These are phyloP conservation scores for Boletus vinaceobasis DNA, from an alignment of 768 basidiomycete species.

Conservation along the genomic window DNA sequence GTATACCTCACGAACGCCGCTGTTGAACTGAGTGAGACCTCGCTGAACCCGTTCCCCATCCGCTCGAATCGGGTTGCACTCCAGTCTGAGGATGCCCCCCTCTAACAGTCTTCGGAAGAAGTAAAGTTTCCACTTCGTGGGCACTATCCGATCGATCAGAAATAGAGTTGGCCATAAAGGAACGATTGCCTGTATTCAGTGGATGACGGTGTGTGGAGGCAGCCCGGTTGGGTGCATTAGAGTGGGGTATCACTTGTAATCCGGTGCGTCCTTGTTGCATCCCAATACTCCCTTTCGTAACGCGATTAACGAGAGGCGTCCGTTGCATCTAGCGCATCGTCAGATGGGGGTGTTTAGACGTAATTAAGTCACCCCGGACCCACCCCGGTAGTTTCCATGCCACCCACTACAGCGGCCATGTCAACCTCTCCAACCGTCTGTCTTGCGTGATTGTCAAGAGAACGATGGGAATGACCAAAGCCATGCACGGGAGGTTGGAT, in stretches of 20 bases:
- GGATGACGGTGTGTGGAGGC: conserved; percentile 43
- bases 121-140: conserved; percentile 68
- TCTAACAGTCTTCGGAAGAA: conserved; percentile 34
- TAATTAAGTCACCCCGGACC: neutral
- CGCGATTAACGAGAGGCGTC: conserved; percentile 60
- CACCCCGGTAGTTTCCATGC: conserved; percentile 67
- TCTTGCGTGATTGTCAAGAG: conserved; percentile 19
- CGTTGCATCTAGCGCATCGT: conserved; percentile 56
- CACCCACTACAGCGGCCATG: conserved; percentile 54
- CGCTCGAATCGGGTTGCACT: conserved; percentile 27
- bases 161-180: conserved; percentile 42
- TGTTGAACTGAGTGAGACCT: conserved; percentile 24
- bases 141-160: conserved; percentile 66
- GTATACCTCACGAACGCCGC: conserved; percentile 20
- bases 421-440: conserved; percentile 33
- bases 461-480: conserved; percentile 15
- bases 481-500: conserved; percentile 16
- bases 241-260: conserved; percentile 28
- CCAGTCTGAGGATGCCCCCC: conserved; percentile 9
- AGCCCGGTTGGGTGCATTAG: conserved; percentile 18
- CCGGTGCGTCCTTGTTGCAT: conserved; percentile 32
- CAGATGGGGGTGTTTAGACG: neutral
- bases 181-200: conserved; percentile 35
- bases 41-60: conserved; percentile 35
- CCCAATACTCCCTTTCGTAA: conserved; percentile 30